Base-by-base conservation (phyloP, 2,329 filamentous ascomycete species). In the Ceratocystis ficicola region DNA sequence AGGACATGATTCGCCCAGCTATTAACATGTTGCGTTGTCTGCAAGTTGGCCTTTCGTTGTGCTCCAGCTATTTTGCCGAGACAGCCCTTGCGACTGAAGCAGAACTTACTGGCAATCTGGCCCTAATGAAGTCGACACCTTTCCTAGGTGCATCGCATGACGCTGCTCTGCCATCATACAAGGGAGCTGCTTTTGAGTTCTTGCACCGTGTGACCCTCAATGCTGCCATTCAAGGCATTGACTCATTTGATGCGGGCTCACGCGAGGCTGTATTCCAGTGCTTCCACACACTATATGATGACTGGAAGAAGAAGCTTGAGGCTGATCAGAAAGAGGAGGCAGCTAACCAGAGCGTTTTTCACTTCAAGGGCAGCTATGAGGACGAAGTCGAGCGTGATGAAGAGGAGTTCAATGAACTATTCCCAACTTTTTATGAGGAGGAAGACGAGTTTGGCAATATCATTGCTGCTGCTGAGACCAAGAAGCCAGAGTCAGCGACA, bases 21-120 rank as follows among this genome's bases (percentile, higher is more conserved):
- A 80, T 90, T 57, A 89, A 88, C 64, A 88, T 96, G 69, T 78
- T 97, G 55, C 85, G 88, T 67, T 89, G 89, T 70, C 77, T 97
- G 8, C 84, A 87, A 69, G 78, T 95, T 68, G 92, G 90, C 2
- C 75, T 95, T 41, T 86, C 83, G 0, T 75, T 95, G 46, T 81
- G 79, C 65, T 76, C 77, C 77, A 32, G 73, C 81, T 7, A 48
- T 68, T 22, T 63, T 61, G 65, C 70, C 3, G 65, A 64, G 60
- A 66, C 32, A 7, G 25, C 69, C 67, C 74, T 75, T 0, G 68
- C 70, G 20, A 70, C 73, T 32, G 28, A 22, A 41, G 32, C 46
- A 10, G 28, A 50, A 44, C 32, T 28, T 10, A 30, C 52, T 4
- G 46, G 28, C 22, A 44, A 50, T 25, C 20, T 67, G 22, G 44